Evolutionary conservation across 768 basidiomycete genomes (phyloP).

Genomic region (Hygrocybe punicea): DNA sequence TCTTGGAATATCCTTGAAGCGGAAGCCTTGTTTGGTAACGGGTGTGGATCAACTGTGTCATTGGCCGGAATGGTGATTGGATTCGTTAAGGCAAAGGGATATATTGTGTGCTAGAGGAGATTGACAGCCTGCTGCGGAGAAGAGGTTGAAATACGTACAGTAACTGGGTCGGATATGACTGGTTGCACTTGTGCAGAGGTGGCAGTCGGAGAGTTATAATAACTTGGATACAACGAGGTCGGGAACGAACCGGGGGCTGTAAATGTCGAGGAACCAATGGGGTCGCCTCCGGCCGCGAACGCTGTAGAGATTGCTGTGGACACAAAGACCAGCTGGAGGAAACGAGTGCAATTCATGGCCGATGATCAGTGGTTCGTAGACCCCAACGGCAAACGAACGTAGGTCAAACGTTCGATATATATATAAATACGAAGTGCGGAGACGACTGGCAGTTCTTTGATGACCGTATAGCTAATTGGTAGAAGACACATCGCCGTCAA

Average conservation of each 20-base stretch:
- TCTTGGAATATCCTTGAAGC: constrained; percentile 44
- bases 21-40: constrained; percentile 56
- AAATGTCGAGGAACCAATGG: constrained; percentile 43
- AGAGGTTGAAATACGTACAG: constrained; percentile 36
- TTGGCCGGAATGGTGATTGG: constrained; percentile 57
- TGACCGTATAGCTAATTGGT: too few relatives aligned
- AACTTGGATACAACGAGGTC: constrained; percentile 57
- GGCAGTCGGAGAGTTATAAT: constrained; percentile 71
- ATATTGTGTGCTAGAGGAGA: constrained; percentile 48
- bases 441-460: too few relatives aligned
- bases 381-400: too few relatives aligned
- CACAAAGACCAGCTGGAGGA: background rate
- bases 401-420: too few relatives aligned
- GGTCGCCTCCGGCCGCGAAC: constrained; percentile 9
- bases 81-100: constrained; percentile 59
- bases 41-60: constrained; percentile 61
- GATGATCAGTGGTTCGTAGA: too few relatives aligned
- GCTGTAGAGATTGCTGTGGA: background rate
- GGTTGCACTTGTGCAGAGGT: constrained; percentile 73
- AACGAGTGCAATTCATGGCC: background rate
- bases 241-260: constrained; percentile 64
- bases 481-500: too few relatives aligned
- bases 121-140: background rate
- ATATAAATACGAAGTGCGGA: too few relatives aligned
- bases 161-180: constrained; percentile 69